phyloP scores from a whole-genome alignment of 1,284 basidiomycete genomes.

The Cronartium quercuum region DNA sequence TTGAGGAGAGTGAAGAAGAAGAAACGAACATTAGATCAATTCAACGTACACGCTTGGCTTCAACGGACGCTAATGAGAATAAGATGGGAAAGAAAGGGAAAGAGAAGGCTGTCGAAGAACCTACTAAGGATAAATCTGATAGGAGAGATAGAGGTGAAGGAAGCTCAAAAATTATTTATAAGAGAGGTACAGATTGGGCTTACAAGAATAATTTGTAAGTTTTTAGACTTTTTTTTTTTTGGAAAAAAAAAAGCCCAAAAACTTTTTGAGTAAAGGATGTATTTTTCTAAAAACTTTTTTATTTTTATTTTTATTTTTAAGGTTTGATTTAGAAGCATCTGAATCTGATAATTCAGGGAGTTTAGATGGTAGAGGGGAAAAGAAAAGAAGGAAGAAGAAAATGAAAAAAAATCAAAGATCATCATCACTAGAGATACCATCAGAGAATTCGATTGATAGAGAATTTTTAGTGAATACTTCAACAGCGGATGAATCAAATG shows the following conservation, averaged over 20 bases:
- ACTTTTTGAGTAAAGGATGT: neutral
- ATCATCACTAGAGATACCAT: slow-evolving; percentile 12
- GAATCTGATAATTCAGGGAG: slow-evolving; percentile 18
- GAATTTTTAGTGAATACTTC: slow-evolving; percentile 10
- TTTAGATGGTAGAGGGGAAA: neutral
- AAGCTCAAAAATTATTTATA: slow-evolving; percentile 28
- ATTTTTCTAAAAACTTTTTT: neutral
- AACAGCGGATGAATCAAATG: neutral
- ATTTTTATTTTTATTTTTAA: neutral
- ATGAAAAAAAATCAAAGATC: neutral
- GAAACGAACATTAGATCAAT: slow-evolving; percentile 10
- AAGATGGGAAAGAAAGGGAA: neutral
- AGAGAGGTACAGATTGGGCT: slow-evolving; percentile 38
- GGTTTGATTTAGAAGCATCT: slow-evolving; percentile 35
- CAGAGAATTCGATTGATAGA: slow-evolving; percentile 27
- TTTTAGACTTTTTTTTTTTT: neutral
- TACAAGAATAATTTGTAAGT: slow-evolving; percentile 30
- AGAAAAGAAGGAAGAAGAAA: neutral
- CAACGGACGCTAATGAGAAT: neutral
- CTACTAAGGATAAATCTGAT: neutral
- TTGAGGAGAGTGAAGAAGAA: slow-evolving; percentile 43
- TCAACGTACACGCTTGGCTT: neutral
- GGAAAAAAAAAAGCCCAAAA: neutral
- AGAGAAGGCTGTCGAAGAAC: neutral
- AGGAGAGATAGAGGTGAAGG: neutral